These are phyloP conservation scores for Tulasnella sp. DNA, from an alignment of 768 basidiomycete genomes.

Conservation along the genomic window DNA sequence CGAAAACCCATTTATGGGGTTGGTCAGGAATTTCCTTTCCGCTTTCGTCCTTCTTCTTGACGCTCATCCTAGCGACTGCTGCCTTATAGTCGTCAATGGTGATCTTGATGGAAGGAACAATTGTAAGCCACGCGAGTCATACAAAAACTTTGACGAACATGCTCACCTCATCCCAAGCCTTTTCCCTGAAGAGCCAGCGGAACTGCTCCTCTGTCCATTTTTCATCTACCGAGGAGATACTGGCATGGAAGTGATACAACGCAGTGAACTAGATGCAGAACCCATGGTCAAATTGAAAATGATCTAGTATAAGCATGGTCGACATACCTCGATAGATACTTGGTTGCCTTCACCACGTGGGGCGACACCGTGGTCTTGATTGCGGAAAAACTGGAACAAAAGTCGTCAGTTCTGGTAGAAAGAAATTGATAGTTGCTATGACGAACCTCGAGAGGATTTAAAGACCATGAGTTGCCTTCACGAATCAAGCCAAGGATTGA, in stretches of 20 bases:
- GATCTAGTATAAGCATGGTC: background rate
- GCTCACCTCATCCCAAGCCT: slow-evolving; percentile 20
- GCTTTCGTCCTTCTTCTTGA: background rate
- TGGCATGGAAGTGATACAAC: slow-evolving; percentile 28
- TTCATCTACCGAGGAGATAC: slow-evolving; percentile 25
- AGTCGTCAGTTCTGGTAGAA: no score
- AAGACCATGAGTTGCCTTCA: slow-evolving; percentile 50
- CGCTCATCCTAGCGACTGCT: background rate
- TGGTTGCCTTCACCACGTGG: slow-evolving; percentile 56
- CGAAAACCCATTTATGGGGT: slow-evolving; percentile 24
- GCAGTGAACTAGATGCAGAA: background rate
- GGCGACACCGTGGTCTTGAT: slow-evolving; percentile 36
- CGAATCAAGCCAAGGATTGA: slow-evolving; percentile 56
- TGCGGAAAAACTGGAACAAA: slow-evolving; percentile 34
- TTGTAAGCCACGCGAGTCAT: background rate
- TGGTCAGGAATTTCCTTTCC: background rate
- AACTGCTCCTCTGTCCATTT: slow-evolving; percentile 27
- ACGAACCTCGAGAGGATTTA: slow-evolving; percentile 29
- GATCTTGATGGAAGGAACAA: slow-evolving; percentile 15
- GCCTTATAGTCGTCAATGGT: slow-evolving; percentile 13
- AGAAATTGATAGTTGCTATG: slow-evolving; percentile 31
- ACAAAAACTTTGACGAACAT: background rate
- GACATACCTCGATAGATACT: slow-evolving; percentile 53
- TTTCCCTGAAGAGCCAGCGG: slow-evolving; percentile 20
- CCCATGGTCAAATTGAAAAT: background rate